phyloP scores from a whole-genome alignment of 306 rosid genomes.

The Fragaria ananassa region DNA sequence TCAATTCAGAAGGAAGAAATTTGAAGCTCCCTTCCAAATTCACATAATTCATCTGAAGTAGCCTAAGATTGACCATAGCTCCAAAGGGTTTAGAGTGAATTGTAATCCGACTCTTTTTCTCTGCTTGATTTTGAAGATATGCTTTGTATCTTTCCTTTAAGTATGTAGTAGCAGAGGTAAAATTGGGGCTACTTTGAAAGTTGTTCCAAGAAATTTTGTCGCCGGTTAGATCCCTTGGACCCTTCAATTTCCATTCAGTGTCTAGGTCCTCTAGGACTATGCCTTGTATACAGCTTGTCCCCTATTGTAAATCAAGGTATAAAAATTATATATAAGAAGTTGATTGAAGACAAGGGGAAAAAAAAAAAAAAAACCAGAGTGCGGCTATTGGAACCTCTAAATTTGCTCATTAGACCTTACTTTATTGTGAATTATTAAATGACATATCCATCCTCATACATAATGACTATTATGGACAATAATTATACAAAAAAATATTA shows the following conservation, averaged over 20 bases:
- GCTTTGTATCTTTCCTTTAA: constrained; percentile 29
- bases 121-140: constrained; percentile 19
- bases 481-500: too few relatives aligned
- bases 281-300: constrained; percentile 41
- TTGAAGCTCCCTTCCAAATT: constrained; percentile 42
- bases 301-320: constrained; percentile 27
- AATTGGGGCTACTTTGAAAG: constrained; percentile 23
- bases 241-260: background rate
- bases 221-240: constrained; percentile 6
- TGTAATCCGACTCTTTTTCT: constrained; percentile 19
- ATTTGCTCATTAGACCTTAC: constrained; percentile 30
- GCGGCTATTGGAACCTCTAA: too few relatives aligned
- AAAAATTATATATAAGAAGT: constrained; percentile 2
- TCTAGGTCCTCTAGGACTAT: constrained; percentile 37
- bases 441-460: too few relatives aligned
- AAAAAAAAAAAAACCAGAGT: background rate
- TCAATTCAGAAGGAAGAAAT: constrained; percentile 43
- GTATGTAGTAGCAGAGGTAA: constrained; percentile 25
- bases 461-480: too few relatives aligned
- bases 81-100: constrained; percentile 35
- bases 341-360: background rate
- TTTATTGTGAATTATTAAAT: background rate
- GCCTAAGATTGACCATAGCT: constrained; percentile 42
- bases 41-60: constrained; percentile 55
- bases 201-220: constrained; percentile 19